Evolutionary conservation across 805 yeast genomes (phyloP).

Genomic region (Citeromyces nyonsensis): DNA sequence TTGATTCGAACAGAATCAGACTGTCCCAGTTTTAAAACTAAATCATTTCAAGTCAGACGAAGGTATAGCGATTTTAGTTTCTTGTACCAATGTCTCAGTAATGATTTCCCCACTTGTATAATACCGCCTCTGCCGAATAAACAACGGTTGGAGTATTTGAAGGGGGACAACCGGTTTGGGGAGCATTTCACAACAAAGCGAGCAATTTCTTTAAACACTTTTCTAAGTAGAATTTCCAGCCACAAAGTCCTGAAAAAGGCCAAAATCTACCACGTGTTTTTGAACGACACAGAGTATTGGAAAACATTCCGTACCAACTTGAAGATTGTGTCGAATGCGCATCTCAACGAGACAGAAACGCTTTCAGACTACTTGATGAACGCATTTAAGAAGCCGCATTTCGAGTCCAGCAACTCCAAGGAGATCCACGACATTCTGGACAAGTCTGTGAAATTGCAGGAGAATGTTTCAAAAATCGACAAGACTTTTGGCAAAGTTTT

Average conservation of each 20-base stretch:
- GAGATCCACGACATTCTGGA: conserved; percentile 79
- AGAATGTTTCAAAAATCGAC: conserved; percentile 67
- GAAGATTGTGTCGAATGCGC: conserved; percentile 16
- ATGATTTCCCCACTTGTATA: conserved; percentile 73
- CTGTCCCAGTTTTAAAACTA: conserved; percentile 35
- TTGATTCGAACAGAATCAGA: conserved; percentile 48
- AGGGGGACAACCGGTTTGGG: conserved; percentile 77
- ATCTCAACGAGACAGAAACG: conserved; percentile 36
- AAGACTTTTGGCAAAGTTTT: conserved; percentile 60
- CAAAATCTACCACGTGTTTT: conserved; percentile 51
- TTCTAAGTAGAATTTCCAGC: conserved; percentile 51
- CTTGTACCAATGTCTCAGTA: conserved; percentile 55
- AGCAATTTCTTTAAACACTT: conserved; percentile 65
- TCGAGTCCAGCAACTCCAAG: conserved; percentile 37
- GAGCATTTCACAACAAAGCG: conserved; percentile 73
- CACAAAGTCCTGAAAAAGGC: conserved; percentile 66
- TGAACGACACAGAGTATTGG: conserved; percentile 62
- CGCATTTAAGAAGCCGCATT: conserved; percentile 67
- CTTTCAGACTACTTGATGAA: conserved; percentile 88
- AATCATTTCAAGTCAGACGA: conserved; percentile 43
- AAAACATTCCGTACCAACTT: conserved; percentile 44
- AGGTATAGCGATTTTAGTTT: conserved; percentile 81
- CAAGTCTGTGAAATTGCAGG: conserved; percentile 70
- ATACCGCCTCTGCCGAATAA: conserved; percentile 93
- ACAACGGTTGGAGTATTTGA: conserved; percentile 77